Evolutionary conservation across 139 green algal genomes (phyloP).

Genomic region (Gonium pectorale): DNA sequence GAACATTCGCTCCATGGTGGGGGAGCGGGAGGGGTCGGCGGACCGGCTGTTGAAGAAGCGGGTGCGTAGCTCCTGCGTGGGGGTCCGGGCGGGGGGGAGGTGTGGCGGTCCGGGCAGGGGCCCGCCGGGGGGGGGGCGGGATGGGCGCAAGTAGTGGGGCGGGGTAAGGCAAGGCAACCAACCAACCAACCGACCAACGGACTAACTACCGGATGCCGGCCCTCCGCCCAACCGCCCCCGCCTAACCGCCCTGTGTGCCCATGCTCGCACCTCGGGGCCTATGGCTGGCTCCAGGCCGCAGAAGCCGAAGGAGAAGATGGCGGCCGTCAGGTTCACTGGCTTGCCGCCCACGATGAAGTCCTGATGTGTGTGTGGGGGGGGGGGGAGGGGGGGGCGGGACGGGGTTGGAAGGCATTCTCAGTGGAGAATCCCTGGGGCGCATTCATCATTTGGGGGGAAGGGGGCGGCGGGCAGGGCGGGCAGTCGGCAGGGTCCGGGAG

Average conservation of each 20-base stretch:
- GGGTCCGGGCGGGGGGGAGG: not conserved
- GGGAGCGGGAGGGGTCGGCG: not conserved
- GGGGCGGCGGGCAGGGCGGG: not conserved
- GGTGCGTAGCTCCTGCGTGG: not conserved
- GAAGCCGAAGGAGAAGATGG: not conserved
- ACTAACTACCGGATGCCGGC: too few relatives aligned
- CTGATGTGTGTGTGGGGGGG: not conserved
- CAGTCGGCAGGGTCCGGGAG: not conserved
- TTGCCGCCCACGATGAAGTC: conserved; percentile 3
- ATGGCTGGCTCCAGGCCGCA: not conserved
- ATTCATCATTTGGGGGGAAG: not conserved
- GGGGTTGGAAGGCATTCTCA: not conserved
- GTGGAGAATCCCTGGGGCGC: not conserved
- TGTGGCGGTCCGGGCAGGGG: too few relatives aligned
- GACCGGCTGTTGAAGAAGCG: not conserved
- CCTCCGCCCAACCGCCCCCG: too few relatives aligned
- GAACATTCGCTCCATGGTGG: conserved; percentile 6
- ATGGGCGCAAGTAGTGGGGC: too few relatives aligned
- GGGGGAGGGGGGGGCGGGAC: not conserved
- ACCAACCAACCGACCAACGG: too few relatives aligned
- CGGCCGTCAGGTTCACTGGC: conserved; percentile 3
- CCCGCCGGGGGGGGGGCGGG: too few relatives aligned
- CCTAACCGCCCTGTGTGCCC: too few relatives aligned
- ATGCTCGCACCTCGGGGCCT: not conserved
- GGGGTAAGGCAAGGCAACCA: not conserved